A percentile compares a stretch with the other conserved stretches of the same genome.
Evolutionary conservation across 2,329 filamentous ascomycete species (phyloP).

Genomic region (Epichloe coenophiala): DNA sequence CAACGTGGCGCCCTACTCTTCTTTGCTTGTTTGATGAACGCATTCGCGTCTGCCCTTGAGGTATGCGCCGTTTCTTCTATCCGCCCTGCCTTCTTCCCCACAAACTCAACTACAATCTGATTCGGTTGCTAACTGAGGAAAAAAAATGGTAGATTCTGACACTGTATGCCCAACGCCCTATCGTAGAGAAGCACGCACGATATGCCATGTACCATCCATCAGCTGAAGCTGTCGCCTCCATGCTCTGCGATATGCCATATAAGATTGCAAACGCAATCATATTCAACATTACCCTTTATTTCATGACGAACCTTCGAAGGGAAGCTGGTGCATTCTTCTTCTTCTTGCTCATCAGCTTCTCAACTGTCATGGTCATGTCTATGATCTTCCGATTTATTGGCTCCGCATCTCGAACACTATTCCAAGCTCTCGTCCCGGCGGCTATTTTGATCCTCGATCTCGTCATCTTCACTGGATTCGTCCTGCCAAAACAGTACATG

Average conservation of each 20-base stretch:
- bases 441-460: conserved; percentile 50
- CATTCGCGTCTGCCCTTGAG: conserved; percentile 67
- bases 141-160: conserved; percentile 49
- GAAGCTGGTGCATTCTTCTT: conserved; percentile 71
- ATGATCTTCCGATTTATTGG: conserved; percentile 77
- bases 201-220: conserved; percentile 86
- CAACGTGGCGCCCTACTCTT: conserved; percentile 69
- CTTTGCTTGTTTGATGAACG: conserved; percentile 79
- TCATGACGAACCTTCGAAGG: conserved; percentile 70
- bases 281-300: conserved; percentile 76
- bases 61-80: conserved; percentile 20
- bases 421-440: conserved; percentile 48
- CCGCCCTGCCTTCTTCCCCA: background rate
- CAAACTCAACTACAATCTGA: background rate
- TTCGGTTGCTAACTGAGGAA: background rate
- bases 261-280: conserved; percentile 56
- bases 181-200: conserved; percentile 78
- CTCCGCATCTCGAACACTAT: conserved; percentile 58
- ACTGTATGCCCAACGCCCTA: conserved; percentile 76
- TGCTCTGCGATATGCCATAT: conserved; percentile 76
- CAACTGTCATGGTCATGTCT: conserved; percentile 64
- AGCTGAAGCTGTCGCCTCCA: conserved; percentile 75
- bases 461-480: conserved; percentile 59
- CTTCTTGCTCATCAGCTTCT: conserved; percentile 65
- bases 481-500: conserved; percentile 55